Evolutionary conservation across 1,139 yeast species (phyloP), one percentile per base, ranked within the genome.

Genomic region (Zygoascus meyerae): DNA sequence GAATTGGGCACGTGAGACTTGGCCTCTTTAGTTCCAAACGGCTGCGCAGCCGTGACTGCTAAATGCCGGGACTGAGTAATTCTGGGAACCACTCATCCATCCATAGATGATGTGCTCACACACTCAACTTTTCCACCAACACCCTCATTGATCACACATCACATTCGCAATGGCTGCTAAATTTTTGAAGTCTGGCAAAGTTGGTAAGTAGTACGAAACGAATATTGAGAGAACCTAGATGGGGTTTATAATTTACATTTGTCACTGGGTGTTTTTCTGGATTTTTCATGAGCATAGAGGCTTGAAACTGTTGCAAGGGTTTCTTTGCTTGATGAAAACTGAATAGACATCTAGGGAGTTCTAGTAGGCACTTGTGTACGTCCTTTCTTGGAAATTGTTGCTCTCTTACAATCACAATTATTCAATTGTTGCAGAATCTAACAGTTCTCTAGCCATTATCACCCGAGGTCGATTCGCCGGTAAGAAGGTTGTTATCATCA

Each of bases 401-500:
- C n/a, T 31, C 33, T 31, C 33, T 31, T 10, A n/a, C 5, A n/a
- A 31, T 31, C 5, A 4, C 33, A 31, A 12, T 4, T 31, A 31
- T 8, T 5, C 14, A 10, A 4, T 32, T 6, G 21, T 32, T n/a
- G 11, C 30, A 21, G 26, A 30, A 12, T 14, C 35, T 30, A 31
- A 31, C 35, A 31, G 17, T 21, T 40, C 30, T 49, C 52, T 70
- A 86, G 97, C 98, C 79, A 90, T 92, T 78, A 90, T 92, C 74
- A 95, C 92, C 77, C 94, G 97, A 77, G 99, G 99, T 73, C 94
- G 98, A 81, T 92, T 82, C 86, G 99, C 99, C 74, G 99, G 99
- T 82, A 92, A 90, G 87, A 94, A 94, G 86, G 98, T 94, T 64
- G 98, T 94, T 74, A 89, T 94, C 74, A 92, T 94, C 73, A 89